Evolutionary conservation across 345 rosid species (phyloP).

Genomic region (Populus pruinosa): DNA sequence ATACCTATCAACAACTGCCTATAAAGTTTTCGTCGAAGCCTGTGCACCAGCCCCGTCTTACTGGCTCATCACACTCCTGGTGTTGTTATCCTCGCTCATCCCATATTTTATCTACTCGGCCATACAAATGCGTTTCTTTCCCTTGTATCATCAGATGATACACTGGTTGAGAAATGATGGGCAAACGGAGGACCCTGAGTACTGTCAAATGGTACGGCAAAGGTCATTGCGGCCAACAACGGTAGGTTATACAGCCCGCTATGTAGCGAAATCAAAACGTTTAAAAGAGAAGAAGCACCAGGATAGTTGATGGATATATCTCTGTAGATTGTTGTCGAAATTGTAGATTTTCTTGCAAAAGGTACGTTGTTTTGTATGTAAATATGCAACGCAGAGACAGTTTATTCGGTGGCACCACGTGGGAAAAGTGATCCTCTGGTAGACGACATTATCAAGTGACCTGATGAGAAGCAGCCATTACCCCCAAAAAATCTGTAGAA

Average conservation of each 20-base stretch:
- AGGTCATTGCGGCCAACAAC: slow-evolving; percentile 70
- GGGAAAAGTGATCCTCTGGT: slow-evolving; percentile 2
- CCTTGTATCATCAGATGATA: slow-evolving; percentile 87
- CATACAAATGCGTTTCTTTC: slow-evolving; percentile 78
- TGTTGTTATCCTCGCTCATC: slow-evolving; percentile 52
- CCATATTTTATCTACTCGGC: slow-evolving; percentile 68
- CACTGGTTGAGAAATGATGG: slow-evolving; percentile 79
- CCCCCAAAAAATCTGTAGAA: neutral
- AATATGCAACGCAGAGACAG: slow-evolving; percentile 6
- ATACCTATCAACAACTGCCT: slow-evolving; percentile 71
- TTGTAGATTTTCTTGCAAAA: neutral
- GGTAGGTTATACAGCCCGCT: slow-evolving; percentile 80
- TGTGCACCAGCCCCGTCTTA: slow-evolving; percentile 73
- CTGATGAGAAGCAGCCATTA: neutral
- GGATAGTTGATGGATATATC: neutral
- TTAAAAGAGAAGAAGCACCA: slow-evolving; percentile 11
- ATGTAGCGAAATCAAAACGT: slow-evolving; percentile 35
- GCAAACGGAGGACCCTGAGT: slow-evolving; percentile 75
- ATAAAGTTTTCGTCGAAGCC: slow-evolving; percentile 74
- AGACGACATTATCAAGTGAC: neutral
- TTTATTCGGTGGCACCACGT: neutral
- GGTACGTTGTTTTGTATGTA: slow-evolving; percentile 10
- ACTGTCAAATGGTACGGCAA: slow-evolving; percentile 72
- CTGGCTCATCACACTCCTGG: slow-evolving; percentile 67
- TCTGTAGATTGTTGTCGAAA: slow-evolving; percentile 1